Conservation (phyloP, 208 protist species). For the Phytomonas serpens region DNA sequence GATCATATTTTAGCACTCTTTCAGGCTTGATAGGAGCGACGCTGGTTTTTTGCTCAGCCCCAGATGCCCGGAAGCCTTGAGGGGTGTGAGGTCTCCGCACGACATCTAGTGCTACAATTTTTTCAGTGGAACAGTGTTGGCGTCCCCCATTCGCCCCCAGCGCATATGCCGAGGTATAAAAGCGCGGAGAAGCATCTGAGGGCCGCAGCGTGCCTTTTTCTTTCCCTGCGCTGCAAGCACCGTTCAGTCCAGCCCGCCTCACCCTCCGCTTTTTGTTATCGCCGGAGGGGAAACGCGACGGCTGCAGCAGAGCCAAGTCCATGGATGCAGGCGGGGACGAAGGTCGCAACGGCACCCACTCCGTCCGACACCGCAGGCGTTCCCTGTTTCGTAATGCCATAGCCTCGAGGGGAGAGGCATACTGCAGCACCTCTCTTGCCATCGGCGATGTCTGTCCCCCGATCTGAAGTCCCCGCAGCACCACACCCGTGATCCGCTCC, state of each 20-base stretch:
- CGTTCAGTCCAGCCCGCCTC: background rate
- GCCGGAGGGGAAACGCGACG: background rate
- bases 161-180: background rate
- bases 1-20: background rate
- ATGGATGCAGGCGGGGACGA: background rate
- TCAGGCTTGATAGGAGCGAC: background rate
- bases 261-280: background rate
- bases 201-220: background rate
- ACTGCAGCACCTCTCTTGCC: slow-evolving; percentile 7
- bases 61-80: background rate
- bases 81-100: background rate
- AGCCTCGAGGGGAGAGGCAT: background rate
- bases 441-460: slow-evolving; percentile 1
- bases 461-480: slow-evolving; percentile 12
- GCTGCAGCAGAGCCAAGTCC: background rate
- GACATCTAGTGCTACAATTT: background rate
- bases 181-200: background rate
- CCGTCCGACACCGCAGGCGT: background rate
- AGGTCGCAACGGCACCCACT: background rate
- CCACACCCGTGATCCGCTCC: slow-evolving; percentile 10
- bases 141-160: background rate
- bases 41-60: background rate
- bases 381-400: background rate
- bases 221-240: background rate
- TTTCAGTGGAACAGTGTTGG: background rate